Evolutionary conservation across 768 basidiomycete species (phyloP).

Genomic region (Lactifluus echinatus): DNA sequence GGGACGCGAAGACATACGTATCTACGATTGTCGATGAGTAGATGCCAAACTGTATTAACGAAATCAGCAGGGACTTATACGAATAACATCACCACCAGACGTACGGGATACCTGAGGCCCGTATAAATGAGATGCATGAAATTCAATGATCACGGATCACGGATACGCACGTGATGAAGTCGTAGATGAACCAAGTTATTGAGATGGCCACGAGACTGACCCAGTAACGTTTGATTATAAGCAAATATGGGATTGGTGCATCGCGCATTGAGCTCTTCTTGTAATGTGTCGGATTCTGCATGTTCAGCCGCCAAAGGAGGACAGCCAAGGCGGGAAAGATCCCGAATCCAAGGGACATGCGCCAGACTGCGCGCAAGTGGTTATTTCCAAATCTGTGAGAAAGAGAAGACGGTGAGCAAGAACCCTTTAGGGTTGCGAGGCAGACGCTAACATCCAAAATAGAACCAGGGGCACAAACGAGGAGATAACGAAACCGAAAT

Average conservation of each 20-base stretch:
- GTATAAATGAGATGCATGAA: neutral
- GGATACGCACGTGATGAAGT: slow-evolving; percentile 66
- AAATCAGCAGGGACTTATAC: slow-evolving; percentile 5
- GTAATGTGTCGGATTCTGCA: slow-evolving; percentile 72
- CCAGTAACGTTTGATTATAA: slow-evolving; percentile 79
- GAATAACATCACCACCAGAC: slow-evolving; percentile 19
- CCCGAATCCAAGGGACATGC: slow-evolving; percentile 77
- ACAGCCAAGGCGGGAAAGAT: slow-evolving; percentile 70
- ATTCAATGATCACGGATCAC: neutral
- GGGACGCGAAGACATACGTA: slow-evolving; percentile 33
- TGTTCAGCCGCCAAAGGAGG: slow-evolving; percentile 79
- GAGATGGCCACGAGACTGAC: slow-evolving; percentile 63
- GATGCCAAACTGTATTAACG: slow-evolving; percentile 53
- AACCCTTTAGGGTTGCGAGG: neutral
- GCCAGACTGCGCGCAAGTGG: slow-evolving; percentile 83
- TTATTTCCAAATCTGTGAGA: slow-evolving; percentile 55
- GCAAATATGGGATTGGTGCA: slow-evolving; percentile 61
- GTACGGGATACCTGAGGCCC: slow-evolving; percentile 49
- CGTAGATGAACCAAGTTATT: slow-evolving; percentile 78
- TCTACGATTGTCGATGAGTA: slow-evolving; percentile 73
- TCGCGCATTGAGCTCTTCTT: slow-evolving; percentile 74
- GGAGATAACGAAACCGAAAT: slow-evolving; percentile 69
- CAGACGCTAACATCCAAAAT: slow-evolving; percentile 68
- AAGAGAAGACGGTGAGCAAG: neutral
- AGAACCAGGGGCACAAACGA: slow-evolving; percentile 79